Base-by-base conservation (phyloP, 1,284 basidiomycete species). In the Fistulina hepatica region DNA sequence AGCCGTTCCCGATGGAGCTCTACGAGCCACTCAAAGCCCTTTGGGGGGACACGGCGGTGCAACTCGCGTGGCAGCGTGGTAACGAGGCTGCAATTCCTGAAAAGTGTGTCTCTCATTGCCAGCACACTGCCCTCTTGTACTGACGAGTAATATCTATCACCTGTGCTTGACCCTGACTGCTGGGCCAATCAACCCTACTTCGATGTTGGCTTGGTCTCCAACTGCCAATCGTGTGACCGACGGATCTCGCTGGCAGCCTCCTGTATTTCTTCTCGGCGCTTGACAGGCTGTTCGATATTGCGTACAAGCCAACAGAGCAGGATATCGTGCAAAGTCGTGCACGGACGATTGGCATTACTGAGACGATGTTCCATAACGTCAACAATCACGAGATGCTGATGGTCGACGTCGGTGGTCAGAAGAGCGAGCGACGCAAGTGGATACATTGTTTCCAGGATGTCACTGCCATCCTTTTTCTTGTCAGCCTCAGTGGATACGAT, bases 331-430 rank as follows among this genome's bases (percentile, higher is more conserved):
- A 80, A 23, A 82, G 81, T 45, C 71, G 90, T 42, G 83, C 84
- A 37, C 81, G 90, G 49, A 93, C 91, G 23, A 89, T 88, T 17
- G 91, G 92, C 22, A 95, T 97, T 54, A 89, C 82, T n/a, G 91
- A 95, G 59, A 95, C 89, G 1, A 74, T 76, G 16, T 95, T 97
- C 60, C n/a, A n/a, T n/a, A 66, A 71, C 33, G 65, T 85, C 23
- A 64, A 69, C 42, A 76, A 80, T 23, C 77, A 82, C 40, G 77
- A 83, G 47, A 76, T 86, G 74, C 65, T 83, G 43, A 88, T 92
- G 80, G 81, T 91, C 41, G 89, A 92, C 52, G 89, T 92, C 34
- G 89, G 89, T 27, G 88, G 89, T 2, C 89, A 92, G 59, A 85
- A 90, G 61, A 83, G 77, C 53, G 88, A 92, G 54, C 69, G 88